Conservation (phyloP, 2,329 filamentous ascomycete genomes). For the Fusarium sp. region DNA sequence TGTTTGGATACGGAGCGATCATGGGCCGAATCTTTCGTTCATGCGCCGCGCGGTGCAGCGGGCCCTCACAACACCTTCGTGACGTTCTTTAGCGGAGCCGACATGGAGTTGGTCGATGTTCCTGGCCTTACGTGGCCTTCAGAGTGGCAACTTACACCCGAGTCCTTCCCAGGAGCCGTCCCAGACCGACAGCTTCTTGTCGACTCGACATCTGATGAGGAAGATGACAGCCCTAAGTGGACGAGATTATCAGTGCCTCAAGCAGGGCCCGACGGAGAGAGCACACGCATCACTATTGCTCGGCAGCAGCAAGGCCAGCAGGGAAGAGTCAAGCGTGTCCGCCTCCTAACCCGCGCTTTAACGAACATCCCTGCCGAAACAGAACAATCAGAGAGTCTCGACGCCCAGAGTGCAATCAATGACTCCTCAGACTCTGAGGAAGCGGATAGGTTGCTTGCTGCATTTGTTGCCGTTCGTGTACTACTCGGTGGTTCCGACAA, state of each 20-base stretch:
- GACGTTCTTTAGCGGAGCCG: constrained; percentile 34
- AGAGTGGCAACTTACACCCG: constrained; percentile 41
- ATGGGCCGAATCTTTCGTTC: constrained; percentile 43
- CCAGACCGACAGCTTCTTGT: constrained; percentile 16
- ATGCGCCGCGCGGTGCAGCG: constrained; percentile 35
- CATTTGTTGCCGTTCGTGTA: constrained; percentile 68
- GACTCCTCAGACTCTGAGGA: constrained; percentile 31
- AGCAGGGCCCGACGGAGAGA: neutral
- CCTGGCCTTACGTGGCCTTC: constrained; percentile 40
- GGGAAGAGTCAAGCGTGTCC: constrained; percentile 45
- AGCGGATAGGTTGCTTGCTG: constrained; percentile 59
- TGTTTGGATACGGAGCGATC: constrained; percentile 62
- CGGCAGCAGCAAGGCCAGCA: constrained; percentile 10
- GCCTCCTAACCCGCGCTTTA: constrained; percentile 44
- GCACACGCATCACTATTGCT: neutral
- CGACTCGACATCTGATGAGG: constrained; percentile 30
- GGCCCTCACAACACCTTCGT: constrained; percentile 51
- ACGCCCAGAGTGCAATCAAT: constrained; percentile 8
- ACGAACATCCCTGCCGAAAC: constrained; percentile 39
- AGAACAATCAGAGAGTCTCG: constrained; percentile 7
- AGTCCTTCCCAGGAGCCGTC: constrained; percentile 22
- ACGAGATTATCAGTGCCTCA: constrained; percentile 17
- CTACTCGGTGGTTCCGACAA: constrained; percentile 71
- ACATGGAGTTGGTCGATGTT: neutral
- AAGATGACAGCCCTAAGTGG: constrained; percentile 31